Evolutionary conservation across 1,284 basidiomycete genomes (phyloP), one percentile per base, ranked within the genome.

Genomic region (Cutaneotrichosporon sp.): DNA sequence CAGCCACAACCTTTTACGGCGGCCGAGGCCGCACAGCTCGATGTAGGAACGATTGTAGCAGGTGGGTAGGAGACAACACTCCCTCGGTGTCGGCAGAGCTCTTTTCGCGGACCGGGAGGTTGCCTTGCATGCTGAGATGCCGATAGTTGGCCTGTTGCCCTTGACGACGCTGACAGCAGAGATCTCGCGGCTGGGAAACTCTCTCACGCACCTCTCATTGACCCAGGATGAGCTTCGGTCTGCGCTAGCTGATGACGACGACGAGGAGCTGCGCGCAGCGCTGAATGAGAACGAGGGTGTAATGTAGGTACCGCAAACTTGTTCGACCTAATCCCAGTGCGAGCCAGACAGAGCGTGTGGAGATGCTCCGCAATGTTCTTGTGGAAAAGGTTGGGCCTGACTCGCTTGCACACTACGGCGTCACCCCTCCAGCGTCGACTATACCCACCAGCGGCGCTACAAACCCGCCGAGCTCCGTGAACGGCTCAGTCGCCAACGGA

Each of bases 1-100:
- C 83, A 86, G 69, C 54, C 77, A 4, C 87, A 90, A 60, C 88
- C 88, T 0, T 90, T 90, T 73, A 84, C 86, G 4, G 70, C 88
- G 21, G 70, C 76, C 47, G 81, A 90, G 66, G 88, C 85, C 0
- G 75, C 81, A 49, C 74, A 72, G 20, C 77, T 90, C 45, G 86
- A 88, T 59, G 80, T 86, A 2, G 70, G 80, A 18, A 79, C 83
- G 10, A 84, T 88, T 49, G 81, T 81, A 46, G 84, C 86, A 78
- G 87, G 87, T 88, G 44, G 43, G 62, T 55, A 12, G 8, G 4
- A 10, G 13, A 12, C 4, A 12, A 30, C 35, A 26, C 33, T 17
- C n/a, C 9, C 20, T 10, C 15, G 17, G 14, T 7, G n/a, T 9
- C 15, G n/a, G n/a, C n/a, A n/a, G n/a, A n/a, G n/a, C n/a, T n/a